phyloP scores from a whole-genome alignment of 805 yeast species.

The Lipomyces anomalus region DNA sequence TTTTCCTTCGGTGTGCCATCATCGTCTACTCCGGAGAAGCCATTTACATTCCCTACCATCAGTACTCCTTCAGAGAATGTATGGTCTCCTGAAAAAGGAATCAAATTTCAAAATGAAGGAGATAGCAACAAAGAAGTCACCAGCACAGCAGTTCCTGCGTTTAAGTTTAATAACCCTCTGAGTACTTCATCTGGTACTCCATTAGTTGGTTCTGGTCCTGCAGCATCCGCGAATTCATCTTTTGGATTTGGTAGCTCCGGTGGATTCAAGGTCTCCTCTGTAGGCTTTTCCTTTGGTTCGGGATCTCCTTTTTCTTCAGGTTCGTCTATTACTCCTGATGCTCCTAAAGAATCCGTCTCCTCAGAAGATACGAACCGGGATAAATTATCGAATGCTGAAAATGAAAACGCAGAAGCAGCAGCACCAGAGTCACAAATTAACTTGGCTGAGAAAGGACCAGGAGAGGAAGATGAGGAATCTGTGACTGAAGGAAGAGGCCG shows the following conservation, averaged over 20 bases:
- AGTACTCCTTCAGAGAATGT: conserved; percentile 17
- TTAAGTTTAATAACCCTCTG: conserved; percentile 9
- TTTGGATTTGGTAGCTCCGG: conserved; percentile 26
- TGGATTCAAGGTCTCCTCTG: conserved; percentile 7
- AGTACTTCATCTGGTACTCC: conserved; percentile 19
- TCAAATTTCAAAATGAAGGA: conserved; percentile 27
- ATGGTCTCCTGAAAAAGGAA: conserved; percentile 33
- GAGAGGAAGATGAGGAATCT: conserved; percentile 76
- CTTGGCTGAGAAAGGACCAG: conserved; percentile 57
- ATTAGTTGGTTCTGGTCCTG: conserved; percentile 27
- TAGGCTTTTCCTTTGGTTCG: conserved; percentile 13
- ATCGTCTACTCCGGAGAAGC: conserved; percentile 1
- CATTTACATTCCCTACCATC: neutral
- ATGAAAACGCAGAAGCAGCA: neutral
- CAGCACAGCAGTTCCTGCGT: conserved; percentile 5
- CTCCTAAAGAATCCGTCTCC: conserved; percentile 6
- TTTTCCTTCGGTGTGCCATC: conserved; percentile 10
- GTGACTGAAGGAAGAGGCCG: conserved; percentile 65
- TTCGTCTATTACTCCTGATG: conserved; percentile 18
- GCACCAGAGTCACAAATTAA: conserved; percentile 35
- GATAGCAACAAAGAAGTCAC: neutral
- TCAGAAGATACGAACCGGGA: no score
- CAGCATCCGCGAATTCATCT: conserved; percentile 10
- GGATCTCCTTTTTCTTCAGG: conserved; percentile 6
- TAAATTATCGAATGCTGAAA: no score